Evolutionary conservation across 1,139 yeast species (phyloP), one percentile per base, ranked within the genome.

Genomic region (Lodderomyces elongisporus): DNA sequence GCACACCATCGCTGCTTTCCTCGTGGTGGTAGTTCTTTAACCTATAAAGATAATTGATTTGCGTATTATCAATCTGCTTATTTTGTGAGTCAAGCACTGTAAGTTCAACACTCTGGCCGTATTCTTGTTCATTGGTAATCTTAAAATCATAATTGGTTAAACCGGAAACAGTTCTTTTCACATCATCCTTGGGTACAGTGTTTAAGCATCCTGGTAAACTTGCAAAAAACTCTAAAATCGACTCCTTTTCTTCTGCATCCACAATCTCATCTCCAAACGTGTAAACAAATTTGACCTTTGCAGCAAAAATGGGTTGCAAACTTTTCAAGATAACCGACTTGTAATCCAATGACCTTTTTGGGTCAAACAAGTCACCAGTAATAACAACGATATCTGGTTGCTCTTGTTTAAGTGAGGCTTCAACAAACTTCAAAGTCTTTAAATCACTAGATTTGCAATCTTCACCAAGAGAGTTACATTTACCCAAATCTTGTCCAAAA

Each of bases 211-310:
- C 55, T 4, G 72, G 72, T 25, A 67, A 51, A 2, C 62, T 52
- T 9, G 60, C 47, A 23, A 67, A 34, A 34, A 56, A 55, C 38
- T 41, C 27, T 43, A 43, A 14, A 44, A 40, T 28, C 27, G 37
- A 8, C 27, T 22, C 24, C 51, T 55, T 37, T 30, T 35, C 23
- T 15, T 32, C 32, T 5, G 12, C n/a, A 9, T 10, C 8, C 29
- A 49, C 56, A 12, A 55, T 44, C 40, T 67, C 72, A 21, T 67
- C 72, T 9, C 74, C 74, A 47, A 67, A 66, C 3, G 68, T 64
- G 39, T 60, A 57, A 3, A 66, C 41, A 32, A 60, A 67, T 15
- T 64, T 65, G 15, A 60, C 45, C 12, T 51, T 49, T 6, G 49
- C 43, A 16, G 48, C 43, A 12, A 67, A 47, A 15, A 67, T 56